These are phyloP conservation scores for Microbotryum scabiosae DNA, from an alignment of 1,284 basidiomycete genomes.

Conservation along the genomic window DNA sequence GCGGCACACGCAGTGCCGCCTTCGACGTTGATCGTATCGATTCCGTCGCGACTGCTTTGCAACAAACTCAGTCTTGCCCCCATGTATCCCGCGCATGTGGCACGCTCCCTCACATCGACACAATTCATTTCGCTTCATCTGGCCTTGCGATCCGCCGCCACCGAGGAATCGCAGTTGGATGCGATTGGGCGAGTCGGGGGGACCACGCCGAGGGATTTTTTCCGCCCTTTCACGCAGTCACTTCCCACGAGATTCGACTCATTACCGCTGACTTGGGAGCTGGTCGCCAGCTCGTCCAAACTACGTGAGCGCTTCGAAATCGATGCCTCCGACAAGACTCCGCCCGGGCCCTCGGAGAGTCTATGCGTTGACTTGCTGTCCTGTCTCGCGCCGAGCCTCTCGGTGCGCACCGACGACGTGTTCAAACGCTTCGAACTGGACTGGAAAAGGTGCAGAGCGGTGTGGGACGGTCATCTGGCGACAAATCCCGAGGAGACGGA, in stretches of 20 bases:
- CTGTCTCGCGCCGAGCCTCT: slow-evolving; percentile 1
- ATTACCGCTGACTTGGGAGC: background rate
- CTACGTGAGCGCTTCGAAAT: slow-evolving; percentile 3
- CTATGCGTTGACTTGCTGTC: slow-evolving; percentile 4
- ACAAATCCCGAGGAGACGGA: slow-evolving; percentile 1
- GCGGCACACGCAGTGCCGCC: no score
- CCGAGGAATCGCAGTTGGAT: background rate
- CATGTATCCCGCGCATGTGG: slow-evolving; percentile 1
- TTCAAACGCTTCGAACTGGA: slow-evolving; percentile 24
- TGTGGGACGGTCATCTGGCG: slow-evolving; percentile 13
- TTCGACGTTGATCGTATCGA: no score
- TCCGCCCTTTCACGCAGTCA: background rate
- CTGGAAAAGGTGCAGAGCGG: slow-evolving; percentile 9
- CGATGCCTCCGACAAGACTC: slow-evolving; percentile 1
- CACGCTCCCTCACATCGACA: slow-evolving; percentile 13
- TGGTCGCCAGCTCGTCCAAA: background rate
- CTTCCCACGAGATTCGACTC: background rate
- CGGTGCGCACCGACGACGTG: slow-evolving; percentile 10
- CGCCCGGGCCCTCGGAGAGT: background rate
- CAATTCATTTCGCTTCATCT: slow-evolving; percentile 30
- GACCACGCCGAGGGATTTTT: background rate
- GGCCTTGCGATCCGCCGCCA: slow-evolving; percentile 18
- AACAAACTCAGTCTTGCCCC: slow-evolving; percentile 4
- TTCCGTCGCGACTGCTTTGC: background rate
- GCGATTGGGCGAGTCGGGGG: background rate